Evolutionary conservation across 306 rosid genomes (phyloP).

Genomic region (Casuarina cunninghamiana): DNA sequence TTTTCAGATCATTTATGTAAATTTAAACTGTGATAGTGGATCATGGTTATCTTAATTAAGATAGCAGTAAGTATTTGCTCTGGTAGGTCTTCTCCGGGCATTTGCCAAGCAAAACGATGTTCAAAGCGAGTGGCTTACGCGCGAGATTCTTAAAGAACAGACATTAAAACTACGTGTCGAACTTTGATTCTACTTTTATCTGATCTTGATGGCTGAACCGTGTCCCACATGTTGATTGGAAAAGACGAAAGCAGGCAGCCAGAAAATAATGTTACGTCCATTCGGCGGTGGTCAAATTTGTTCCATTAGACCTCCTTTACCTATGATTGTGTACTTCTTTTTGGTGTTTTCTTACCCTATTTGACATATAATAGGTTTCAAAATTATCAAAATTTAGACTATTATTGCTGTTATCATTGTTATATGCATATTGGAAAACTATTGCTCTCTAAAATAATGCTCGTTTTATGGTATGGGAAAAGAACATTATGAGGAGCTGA

Average conservation of each 20-base stretch:
- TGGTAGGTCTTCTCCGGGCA: neutral
- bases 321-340: too few relatives aligned
- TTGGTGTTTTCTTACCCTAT: too few relatives aligned
- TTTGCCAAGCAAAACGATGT: neutral
- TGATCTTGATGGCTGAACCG: constrained; percentile 5
- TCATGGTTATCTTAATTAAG: neutral
- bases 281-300: constrained; percentile 44
- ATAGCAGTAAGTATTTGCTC: neutral
- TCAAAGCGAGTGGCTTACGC: neutral
- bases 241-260: constrained; percentile 25
- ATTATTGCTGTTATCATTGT: too few relatives aligned
- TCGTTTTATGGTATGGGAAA: too few relatives aligned
- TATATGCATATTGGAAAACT: too few relatives aligned
- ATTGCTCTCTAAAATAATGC: too few relatives aligned
- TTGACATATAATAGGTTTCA: too few relatives aligned
- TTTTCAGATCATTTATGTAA: too few relatives aligned
- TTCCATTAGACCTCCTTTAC: constrained; percentile 3
- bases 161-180: constrained; percentile 26
- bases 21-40: too few relatives aligned
- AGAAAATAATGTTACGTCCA: neutral
- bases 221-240: constrained; percentile 33
- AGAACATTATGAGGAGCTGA: too few relatives aligned
- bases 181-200: constrained; percentile 25
- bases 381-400: too few relatives aligned
- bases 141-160: neutral